phyloP scores from a whole-genome alignment of 768 basidiomycete species.

The Tulasnella sp. region DNA sequence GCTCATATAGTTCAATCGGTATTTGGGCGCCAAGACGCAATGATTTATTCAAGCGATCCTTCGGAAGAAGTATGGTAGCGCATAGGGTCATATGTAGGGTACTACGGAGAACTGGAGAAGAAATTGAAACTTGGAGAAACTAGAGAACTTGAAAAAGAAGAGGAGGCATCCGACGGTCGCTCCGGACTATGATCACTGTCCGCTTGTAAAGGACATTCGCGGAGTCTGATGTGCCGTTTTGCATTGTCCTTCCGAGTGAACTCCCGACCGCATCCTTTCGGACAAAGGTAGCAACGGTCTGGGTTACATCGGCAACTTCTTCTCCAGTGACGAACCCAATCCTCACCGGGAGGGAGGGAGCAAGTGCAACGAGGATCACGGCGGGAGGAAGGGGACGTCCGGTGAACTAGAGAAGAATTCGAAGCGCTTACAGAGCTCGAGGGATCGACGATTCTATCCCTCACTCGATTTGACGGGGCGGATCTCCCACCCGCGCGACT shows the following conservation, averaged over 20 bases:
- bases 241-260: neutral
- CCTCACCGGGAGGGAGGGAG: too few species aligned
- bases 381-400: neutral
- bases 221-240: neutral
- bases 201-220: neutral
- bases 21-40: too few species aligned
- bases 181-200: neutral
- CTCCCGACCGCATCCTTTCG: neutral
- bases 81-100: too few species aligned
- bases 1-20: too few species aligned
- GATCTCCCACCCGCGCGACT: neutral
- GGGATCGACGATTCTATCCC: neutral
- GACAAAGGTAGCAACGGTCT: too few species aligned
- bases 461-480: neutral
- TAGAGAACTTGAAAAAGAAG: neutral
- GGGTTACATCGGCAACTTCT: too few species aligned
- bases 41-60: too few species aligned
- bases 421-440: neutral
- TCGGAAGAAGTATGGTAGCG: too few species aligned
- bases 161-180: neutral
- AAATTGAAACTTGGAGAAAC: neutral
- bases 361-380: neutral
- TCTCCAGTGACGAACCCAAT: too few species aligned
- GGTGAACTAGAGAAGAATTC: neutral
- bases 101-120: too few species aligned